Evolutionary conservation across 2,329 filamentous ascomycete species (phyloP).

Genomic region (Harringtonia aguacate): DNA sequence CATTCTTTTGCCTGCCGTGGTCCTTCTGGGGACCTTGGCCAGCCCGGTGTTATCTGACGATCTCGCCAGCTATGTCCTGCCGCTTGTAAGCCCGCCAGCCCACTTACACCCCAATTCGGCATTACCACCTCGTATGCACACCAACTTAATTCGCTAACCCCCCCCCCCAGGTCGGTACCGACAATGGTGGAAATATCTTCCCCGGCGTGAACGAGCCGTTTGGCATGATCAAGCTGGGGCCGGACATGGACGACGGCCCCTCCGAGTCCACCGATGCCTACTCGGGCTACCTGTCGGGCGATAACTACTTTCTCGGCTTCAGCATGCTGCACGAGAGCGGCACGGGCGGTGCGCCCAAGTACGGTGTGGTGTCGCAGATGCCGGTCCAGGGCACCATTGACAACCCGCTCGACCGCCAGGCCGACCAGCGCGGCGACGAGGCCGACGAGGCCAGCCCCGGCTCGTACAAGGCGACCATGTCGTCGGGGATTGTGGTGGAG

Average conservation of each 20-base stretch:
- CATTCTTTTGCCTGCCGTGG: not conserved
- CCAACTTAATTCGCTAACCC: conserved; percentile 1
- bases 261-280: conserved; percentile 35
- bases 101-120: too few species aligned
- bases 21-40: not conserved
- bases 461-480: conserved; percentile 47
- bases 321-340: conserved; percentile 56
- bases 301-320: conserved; percentile 37
- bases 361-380: conserved; percentile 53
- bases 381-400: conserved; percentile 31
- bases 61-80: conserved; percentile 23
- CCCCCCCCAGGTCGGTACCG: conserved; percentile 31
- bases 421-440: conserved; percentile 40
- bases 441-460: conserved; percentile 37
- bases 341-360: conserved; percentile 60
- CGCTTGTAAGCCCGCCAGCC: conserved; percentile 9
- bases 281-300: conserved; percentile 34
- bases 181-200: conserved; percentile 37
- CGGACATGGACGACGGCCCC: conserved; percentile 28
- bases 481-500: conserved; percentile 45
- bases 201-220: conserved; percentile 36
- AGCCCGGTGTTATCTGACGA: conserved; percentile 10
- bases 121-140: too few species aligned
- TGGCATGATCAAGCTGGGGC: conserved; percentile 38
- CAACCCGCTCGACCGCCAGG: conserved; percentile 34